A percentile compares a stretch with the other conserved stretches of the same genome.
These are phyloP conservation scores for Mollisiaceae sp. DNA, from an alignment of 2,329 filamentous ascomycete species.

Conservation along the genomic window DNA sequence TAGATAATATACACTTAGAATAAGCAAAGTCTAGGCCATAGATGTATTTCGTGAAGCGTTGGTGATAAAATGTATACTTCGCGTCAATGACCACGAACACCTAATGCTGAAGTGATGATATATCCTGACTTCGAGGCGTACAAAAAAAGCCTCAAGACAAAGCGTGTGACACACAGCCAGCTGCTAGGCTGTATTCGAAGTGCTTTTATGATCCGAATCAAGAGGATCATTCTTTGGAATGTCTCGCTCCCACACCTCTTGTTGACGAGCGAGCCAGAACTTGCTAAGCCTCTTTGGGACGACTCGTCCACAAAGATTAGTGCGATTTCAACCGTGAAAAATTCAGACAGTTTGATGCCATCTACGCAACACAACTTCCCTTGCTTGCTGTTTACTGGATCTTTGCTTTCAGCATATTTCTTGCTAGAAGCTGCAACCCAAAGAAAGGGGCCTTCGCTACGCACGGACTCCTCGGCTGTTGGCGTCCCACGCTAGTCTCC, in stretches of 20 bases:
- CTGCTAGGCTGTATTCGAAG: neutral
- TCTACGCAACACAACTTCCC: neutral
- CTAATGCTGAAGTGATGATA: neutral
- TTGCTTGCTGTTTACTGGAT: neutral
- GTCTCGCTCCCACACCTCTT: neutral
- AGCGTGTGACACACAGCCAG: neutral
- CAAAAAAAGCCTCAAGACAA: neutral
- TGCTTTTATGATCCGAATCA: neutral
- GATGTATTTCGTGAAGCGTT: too few species aligned
- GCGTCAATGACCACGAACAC: neutral
- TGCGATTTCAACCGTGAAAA: neutral
- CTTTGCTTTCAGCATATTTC: neutral
- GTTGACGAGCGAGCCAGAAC: neutral
- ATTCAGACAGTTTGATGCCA: neutral
- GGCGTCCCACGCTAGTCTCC: neutral
- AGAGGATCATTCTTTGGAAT: neutral
- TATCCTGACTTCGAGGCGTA: neutral
- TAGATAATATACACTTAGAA: too few species aligned
- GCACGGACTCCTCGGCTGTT: neutral
- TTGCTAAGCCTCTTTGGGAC: neutral
- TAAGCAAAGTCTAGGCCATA: too few species aligned
- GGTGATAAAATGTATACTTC: too few species aligned
- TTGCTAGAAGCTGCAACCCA: neutral
- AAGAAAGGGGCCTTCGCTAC: conserved; percentile 2
- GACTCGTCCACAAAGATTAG: neutral